Evolutionary conservation across 495 filamentous ascomycete species (phyloP), one percentile per base, ranked within the genome.

Genomic region (Lindgomyces ingoldianus): DNA sequence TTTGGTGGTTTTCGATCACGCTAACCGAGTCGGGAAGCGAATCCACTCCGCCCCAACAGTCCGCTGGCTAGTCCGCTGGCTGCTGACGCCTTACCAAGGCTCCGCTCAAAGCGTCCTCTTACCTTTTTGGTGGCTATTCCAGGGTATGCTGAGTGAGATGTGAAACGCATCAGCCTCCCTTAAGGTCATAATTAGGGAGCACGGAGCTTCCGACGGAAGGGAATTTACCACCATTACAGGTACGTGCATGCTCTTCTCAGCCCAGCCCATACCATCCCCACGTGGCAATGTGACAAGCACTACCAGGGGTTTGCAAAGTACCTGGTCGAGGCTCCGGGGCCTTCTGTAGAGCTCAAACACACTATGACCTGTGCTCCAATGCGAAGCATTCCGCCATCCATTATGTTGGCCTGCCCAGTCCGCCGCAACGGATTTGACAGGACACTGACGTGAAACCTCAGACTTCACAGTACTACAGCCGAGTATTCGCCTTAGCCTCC

Each of bases 271-370:
- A n/a, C n/a, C n/a, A n/a, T 49, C 21, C n/a, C 46, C 46, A 25
- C 46, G 46, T 49, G 46, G 8, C 16, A 49, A 22, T 25, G 21
- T n/a, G 21, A 22, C 4, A 14, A 46, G 22, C 6, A 18, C 44
- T 46, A 46, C 46, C 46, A 49, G 46, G 46, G 44, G 46, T 19
- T 22, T 49, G 46, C 46, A 49, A 49, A 25, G 46, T 49, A 19
- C 46, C 18, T 24, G 1, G 1, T 22, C n/a, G 46, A 24, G 44
- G 46, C 46, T 49, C 21, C 46, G 21, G 6, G 21, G 46, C 1
- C n/a, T 9, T 4, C 9, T 49, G 46, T 25, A 9, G 27, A 11
- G 22, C 46, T 49, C 46, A 49, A 49, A 49, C 46, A 49, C 21
- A 25, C 46, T 25, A 49, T 16, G 22, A 25, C 16, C 46, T 4